Evolutionary conservation across 495 filamentous ascomycete genomes (phyloP), one percentile per base, ranked within the genome.

Genomic region (Annulohypoxylon bovei): DNA sequence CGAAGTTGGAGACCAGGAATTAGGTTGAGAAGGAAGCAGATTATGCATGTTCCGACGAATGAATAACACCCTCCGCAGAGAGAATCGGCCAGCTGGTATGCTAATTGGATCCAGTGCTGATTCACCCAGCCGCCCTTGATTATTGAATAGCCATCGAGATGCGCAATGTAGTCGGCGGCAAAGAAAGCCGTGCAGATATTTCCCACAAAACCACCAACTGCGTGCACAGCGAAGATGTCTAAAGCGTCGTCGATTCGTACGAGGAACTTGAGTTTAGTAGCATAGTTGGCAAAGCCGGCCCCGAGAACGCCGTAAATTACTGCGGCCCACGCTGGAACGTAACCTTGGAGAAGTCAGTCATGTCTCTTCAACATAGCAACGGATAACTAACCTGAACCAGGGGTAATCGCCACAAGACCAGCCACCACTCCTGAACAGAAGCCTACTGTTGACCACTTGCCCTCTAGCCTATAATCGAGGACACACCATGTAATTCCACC

Each of bases 401-500:
- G 95, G 6, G 95, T 98, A 69, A 98, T 97, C 59, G 93, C 91
- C 11, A 98, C 94, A 56, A 98, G 86, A 54, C 95, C 95, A 23
- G 94, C 92, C 73, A 98, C 90, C 22, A 94, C 93, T 72, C 95
- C 95, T 6, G 92, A 96, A 82, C 95, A 98, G 85, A 97, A 98
- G 1, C 95, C 95, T 32, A 98, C 95, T 18, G 93, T 95, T 0
- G 94, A 97, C 94, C 95, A 98, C 83, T 98, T 98, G 69, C 89
- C 86, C 80, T 98, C 95, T 27, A 98, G 85, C 42, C 95, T 86
- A 81, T 97, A 99, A 80, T 99, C 95, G 37, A 99, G 87, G 30
- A 98, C 80, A 80, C 92, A 96, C 95, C 95, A 99, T 46, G 94
- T 97, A 52, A 98, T 90, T 67, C 95, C 95, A 57, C 93, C 95